Base-by-base conservation (phyloP, 2,329 filamentous ascomycete species). In the Xylariales sp. region DNA sequence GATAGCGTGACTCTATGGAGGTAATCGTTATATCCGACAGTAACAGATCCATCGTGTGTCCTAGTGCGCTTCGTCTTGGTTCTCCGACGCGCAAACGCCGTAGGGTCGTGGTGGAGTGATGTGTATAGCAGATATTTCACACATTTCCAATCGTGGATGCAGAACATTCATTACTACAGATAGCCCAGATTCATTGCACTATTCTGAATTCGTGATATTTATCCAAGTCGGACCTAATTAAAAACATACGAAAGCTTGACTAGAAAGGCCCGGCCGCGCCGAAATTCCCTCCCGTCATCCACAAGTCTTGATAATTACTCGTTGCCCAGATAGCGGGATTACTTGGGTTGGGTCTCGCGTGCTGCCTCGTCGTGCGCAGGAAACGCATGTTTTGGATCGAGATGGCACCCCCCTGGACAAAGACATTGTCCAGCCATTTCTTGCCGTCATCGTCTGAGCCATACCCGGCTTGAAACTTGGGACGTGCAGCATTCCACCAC, bases 241-340 rank as follows among this genome's bases (percentile, higher is more conserved):
- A 23, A 23, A 23, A 23, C 23, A 23, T 23, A 23, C 23, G 23
- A 23, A 23, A 23, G 23, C 23, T 23, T 23, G 23, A 23, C 23
- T 23, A 48, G 45, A 18, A 48, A 5, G 16, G 45, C 2, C 45
- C 45, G 4, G 45, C 45, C 7, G 45, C 45, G n/a, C 45, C 45
- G n/a, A 3, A 48, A 48, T 18, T 18, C n/a, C 12, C n/a, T n/a
- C 45, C 45, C 12, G 43, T 16, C 14, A 46, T 5, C 43, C 43
- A 46, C 12, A 46, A 46, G 43, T 46, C 43, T n/a, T 46, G 8
- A 46, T 46, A 46, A 46, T 46, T 46, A 16, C 43, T 46, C 45
- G 14, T 9, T 23, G 4, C 16, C 45, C 16, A 48, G 3, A 5
- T 23, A 16, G 7, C 6, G 6, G 45, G 45, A 48, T 48, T 48